Conservation (phyloP, 2,329 filamentous ascomycete species). For the Trichoderma arundinaceum region DNA sequence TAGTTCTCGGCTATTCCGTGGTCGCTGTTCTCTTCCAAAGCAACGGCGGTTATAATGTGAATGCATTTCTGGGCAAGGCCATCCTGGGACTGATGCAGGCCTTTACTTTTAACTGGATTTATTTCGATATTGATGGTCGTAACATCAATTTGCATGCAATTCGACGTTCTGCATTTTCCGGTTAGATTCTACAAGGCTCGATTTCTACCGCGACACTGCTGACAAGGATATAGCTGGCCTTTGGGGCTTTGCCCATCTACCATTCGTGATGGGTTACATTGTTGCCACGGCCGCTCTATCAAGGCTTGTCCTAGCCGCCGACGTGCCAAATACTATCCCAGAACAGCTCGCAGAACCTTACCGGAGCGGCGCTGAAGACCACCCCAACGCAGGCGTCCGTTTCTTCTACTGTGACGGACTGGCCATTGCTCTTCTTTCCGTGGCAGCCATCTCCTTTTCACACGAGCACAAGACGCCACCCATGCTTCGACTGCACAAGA, state of each 20-base stretch:
- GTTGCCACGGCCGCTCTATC: conserved; percentile 63
- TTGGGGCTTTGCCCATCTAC: conserved; percentile 63
- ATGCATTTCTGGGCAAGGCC: conserved; percentile 67
- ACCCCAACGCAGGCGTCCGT: conserved; percentile 59
- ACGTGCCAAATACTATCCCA: conserved; percentile 54
- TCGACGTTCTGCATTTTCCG: conserved; percentile 53
- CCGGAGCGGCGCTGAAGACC: conserved; percentile 52
- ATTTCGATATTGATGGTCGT: conserved; percentile 65
- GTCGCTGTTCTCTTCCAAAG: conserved; percentile 66
- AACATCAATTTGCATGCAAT: conserved; percentile 67
- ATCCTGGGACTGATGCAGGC: conserved; percentile 63
- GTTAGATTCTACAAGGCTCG: conserved; percentile 39
- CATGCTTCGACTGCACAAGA: conserved; percentile 56
- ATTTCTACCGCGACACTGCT: neutral
- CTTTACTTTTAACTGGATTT: conserved; percentile 66
- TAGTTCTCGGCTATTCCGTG: conserved; percentile 69
- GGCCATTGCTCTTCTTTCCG: conserved; percentile 59
- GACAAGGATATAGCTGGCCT: conserved; percentile 48
- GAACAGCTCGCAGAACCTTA: conserved; percentile 59
- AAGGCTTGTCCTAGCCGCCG: conserved; percentile 63
- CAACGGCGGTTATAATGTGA: conserved; percentile 50
- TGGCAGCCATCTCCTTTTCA: conserved; percentile 59
- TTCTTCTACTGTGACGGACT: conserved; percentile 71
- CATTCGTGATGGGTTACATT: conserved; percentile 68
- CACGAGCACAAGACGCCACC: conserved; percentile 62